Conservation (phyloP, 129 eudicot genomes). For the Lactuca sativa region DNA sequence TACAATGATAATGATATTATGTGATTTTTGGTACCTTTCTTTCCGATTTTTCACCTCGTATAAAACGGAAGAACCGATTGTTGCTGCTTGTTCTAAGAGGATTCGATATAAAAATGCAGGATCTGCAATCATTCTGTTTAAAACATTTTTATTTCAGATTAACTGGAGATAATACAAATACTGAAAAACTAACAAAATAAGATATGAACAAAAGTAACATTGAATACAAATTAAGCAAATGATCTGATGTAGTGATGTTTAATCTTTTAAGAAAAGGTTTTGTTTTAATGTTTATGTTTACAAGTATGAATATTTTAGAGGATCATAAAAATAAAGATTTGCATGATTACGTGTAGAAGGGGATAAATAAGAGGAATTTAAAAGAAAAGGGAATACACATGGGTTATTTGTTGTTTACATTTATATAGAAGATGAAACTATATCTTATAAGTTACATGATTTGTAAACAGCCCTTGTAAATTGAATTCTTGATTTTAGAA, state of each 20-base stretch:
- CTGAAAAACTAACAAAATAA: not conserved
- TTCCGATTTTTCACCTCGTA: conserved; percentile 86
- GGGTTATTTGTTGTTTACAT: no score
- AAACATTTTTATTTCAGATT: not conserved
- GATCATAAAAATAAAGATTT: no score
- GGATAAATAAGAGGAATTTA: no score
- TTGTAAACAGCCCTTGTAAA: not conserved
- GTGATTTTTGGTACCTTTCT: conserved; percentile 59
- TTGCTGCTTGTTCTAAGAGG: conserved; percentile 83
- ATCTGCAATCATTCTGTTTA: conserved; percentile 92
- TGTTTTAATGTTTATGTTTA: not conserved
- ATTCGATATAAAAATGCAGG: conserved; percentile 82
- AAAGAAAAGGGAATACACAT: no score
- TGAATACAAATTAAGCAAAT: not conserved
- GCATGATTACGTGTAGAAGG: no score
- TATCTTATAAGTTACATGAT: no score
- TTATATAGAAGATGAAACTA: no score
- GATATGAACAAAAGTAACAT: not conserved
- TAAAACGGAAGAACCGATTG: conserved; percentile 83
- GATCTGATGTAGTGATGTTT: not conserved
- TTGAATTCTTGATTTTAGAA: no score
- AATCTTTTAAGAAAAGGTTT: not conserved
- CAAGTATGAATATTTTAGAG: not conserved
- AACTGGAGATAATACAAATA: not conserved
- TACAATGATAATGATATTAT: not conserved